These are phyloP conservation scores for Fagopyrum esculentum DNA, from an alignment of 148 eudicot species.

Conservation along the genomic window DNA sequence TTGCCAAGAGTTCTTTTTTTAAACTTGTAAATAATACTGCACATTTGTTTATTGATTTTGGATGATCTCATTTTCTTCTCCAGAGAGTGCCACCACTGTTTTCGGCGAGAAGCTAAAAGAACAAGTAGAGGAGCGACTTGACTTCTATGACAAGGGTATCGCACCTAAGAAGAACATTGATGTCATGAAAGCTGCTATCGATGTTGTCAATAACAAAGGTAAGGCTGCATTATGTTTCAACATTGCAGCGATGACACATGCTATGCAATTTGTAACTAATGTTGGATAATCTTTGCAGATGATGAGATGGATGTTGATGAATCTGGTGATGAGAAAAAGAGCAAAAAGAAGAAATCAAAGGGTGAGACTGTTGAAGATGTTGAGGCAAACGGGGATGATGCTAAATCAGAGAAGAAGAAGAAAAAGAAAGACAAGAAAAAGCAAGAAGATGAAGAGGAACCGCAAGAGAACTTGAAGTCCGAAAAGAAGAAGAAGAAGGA, in stretches of 20 bases:
- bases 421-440: conserved; percentile 24
- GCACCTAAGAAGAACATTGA: conserved; percentile 95
- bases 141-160: conserved; percentile 97
- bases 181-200: conserved; percentile 87
- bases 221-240: not conserved
- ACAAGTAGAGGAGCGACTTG: conserved; percentile 92
- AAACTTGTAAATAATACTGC: not conserved
- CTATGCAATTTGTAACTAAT: not conserved
- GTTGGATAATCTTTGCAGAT: conserved; percentile 18
- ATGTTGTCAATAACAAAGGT: conserved; percentile 43
- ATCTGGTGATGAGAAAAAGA: conserved; percentile 45
- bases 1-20: conserved; percentile 10
- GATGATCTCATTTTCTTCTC: conserved; percentile 15
- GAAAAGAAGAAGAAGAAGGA: conserved; percentile 61
- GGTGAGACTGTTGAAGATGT: conserved; percentile 22
- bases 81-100: conserved; percentile 66
- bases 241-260: not conserved
- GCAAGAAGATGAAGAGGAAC: conserved; percentile 17
- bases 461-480: conserved; percentile 28
- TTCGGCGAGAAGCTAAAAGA: conserved; percentile 93
- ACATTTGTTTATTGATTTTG: not conserved
- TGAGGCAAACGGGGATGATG: conserved; percentile 36
- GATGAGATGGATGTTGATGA: conserved; percentile 59
- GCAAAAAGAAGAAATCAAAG: conserved; percentile 72
- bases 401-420: conserved; percentile 26